Percentiles rank a stretch among this genome's conserved stretches.
These are phyloP conservation scores for Aspergillus mulundensis DNA, from an alignment of 495 filamentous ascomycete species.

Conservation along the genomic window DNA sequence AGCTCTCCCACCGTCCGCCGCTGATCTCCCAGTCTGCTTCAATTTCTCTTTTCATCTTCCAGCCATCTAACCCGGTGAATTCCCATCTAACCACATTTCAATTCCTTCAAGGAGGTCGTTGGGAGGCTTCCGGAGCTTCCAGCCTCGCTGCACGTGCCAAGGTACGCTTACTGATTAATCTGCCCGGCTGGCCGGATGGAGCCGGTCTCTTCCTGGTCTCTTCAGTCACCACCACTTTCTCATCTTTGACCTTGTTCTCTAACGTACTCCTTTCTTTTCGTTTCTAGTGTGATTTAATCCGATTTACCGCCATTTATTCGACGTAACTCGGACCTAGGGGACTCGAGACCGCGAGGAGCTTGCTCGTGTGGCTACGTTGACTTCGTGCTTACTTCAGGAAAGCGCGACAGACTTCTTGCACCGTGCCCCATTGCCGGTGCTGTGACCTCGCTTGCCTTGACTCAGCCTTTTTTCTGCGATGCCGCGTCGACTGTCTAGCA, in stretches of 20 bases:
- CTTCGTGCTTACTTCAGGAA: slow-evolving; percentile 6
- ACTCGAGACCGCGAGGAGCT: not conserved
- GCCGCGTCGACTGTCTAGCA: slow-evolving; percentile 52
- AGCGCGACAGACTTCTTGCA: slow-evolving; percentile 9
- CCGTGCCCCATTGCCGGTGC: slow-evolving; percentile 12
- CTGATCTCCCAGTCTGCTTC: not conserved
- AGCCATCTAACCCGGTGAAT: not conserved
- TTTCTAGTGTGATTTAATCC: not conserved
- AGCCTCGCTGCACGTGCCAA: slow-evolving; percentile 18
- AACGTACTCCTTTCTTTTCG: not conserved
- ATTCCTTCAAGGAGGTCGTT: slow-evolving; percentile 2
- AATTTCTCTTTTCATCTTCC: not conserved
- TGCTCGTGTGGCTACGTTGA: not conserved
- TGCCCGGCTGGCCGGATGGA: slow-evolving; percentile 13
- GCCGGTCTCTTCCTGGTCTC: not conserved
- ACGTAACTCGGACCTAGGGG: not conserved
- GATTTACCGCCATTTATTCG: slow-evolving; percentile 10
- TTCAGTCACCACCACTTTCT: not conserved
- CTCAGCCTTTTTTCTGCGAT: slow-evolving; percentile 44
- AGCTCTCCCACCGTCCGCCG: not conserved
- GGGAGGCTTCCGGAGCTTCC: slow-evolving; percentile 15
- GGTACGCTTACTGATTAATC: slow-evolving; percentile 10
- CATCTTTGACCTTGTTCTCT: slow-evolving; percentile 9
- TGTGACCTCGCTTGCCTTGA: slow-evolving; percentile 17
- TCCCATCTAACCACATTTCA: not conserved